Evolutionary conservation across 2,329 filamentous ascomycete genomes (phyloP).

Genomic region (Fusarium sarcochroum): DNA sequence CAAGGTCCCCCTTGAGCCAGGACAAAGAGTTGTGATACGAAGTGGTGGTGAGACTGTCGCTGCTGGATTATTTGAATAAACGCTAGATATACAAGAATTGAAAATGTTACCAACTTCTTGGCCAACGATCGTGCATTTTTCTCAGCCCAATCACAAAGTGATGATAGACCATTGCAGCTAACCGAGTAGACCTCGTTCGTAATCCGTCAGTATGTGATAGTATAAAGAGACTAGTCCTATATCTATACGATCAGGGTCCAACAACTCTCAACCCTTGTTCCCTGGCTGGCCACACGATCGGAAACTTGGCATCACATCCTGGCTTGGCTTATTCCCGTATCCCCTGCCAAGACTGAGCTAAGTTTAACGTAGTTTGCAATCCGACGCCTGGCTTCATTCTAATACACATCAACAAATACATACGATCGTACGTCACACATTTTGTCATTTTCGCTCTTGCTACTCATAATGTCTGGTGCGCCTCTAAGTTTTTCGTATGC

Average conservation of each 20-base stretch:
- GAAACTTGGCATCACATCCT: neutral
- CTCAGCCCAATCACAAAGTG: neutral
- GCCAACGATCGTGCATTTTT: neutral
- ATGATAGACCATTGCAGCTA: neutral
- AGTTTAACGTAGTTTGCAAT: too few species aligned
- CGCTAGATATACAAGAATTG: constrained; percentile 10
- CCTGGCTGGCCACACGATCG: neutral
- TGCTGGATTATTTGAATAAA: constrained; percentile 84
- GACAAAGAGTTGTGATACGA: constrained; percentile 84
- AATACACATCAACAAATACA: too few species aligned
- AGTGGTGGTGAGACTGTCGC: constrained; percentile 87
- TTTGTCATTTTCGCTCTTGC: too few species aligned
- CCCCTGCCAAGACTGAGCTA: too few species aligned
- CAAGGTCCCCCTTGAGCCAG: constrained; percentile 84
- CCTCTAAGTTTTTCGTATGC: too few species aligned
- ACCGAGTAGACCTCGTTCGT: neutral
- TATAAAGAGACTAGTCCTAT: neutral
- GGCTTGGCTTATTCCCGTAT: too few species aligned
- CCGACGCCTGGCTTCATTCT: too few species aligned
- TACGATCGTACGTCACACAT: too few species aligned
- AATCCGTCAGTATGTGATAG: neutral
- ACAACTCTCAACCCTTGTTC: neutral
- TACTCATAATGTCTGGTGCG: too few species aligned
- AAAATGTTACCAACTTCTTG: neutral
- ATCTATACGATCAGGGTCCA: neutral